These are phyloP conservation scores for Penicillium psychrofluorescens DNA, from an alignment of 495 filamentous ascomycete species.

Conservation along the genomic window DNA sequence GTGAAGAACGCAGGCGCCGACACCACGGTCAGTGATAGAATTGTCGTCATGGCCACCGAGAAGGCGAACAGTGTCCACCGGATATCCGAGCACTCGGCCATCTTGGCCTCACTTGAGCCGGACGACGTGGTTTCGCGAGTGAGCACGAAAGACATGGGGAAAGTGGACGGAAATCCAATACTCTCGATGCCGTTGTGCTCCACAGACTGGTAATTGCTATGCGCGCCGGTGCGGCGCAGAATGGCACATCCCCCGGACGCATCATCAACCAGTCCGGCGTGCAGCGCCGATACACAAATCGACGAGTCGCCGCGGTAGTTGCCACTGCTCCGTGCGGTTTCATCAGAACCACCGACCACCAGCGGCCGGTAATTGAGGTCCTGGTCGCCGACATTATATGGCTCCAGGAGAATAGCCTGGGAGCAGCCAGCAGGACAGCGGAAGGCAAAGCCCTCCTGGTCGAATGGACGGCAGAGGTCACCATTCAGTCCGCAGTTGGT, in stretches of 20 bases:
- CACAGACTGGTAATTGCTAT: slow-evolving; percentile 44
- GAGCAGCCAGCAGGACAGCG: slow-evolving; percentile 66
- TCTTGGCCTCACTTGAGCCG: slow-evolving; percentile 9
- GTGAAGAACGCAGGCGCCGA: slow-evolving; percentile 60
- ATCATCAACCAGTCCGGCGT: slow-evolving; percentile 61
- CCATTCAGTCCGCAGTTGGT: slow-evolving; percentile 68
- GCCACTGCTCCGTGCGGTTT: slow-evolving; percentile 33
- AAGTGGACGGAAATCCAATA: slow-evolving; percentile 58
- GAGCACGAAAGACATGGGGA: slow-evolving; percentile 64
- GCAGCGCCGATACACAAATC: slow-evolving; percentile 67
- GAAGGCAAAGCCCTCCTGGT: slow-evolving; percentile 58
- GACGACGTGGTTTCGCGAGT: slow-evolving; percentile 15
- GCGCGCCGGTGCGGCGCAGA: slow-evolving; percentile 54
- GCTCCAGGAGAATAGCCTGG: slow-evolving; percentile 56
- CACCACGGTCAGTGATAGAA: slow-evolving; percentile 60
- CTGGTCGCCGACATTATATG: slow-evolving; percentile 59
- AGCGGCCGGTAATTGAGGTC: slow-evolving; percentile 58
- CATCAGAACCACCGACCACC: slow-evolving; percentile 55
- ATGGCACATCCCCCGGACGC: slow-evolving; percentile 65
- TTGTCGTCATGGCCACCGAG: slow-evolving; percentile 52
- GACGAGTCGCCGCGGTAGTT: slow-evolving; percentile 73
- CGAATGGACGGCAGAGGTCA: slow-evolving; percentile 64
- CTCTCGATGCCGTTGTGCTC: slow-evolving; percentile 55
- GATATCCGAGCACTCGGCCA: slow-evolving; percentile 49
- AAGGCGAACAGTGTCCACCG: slow-evolving; percentile 62